Evolutionary conservation across 2,329 filamentous ascomycete genomes (phyloP).

Genomic region (Fusarium anguioides): DNA sequence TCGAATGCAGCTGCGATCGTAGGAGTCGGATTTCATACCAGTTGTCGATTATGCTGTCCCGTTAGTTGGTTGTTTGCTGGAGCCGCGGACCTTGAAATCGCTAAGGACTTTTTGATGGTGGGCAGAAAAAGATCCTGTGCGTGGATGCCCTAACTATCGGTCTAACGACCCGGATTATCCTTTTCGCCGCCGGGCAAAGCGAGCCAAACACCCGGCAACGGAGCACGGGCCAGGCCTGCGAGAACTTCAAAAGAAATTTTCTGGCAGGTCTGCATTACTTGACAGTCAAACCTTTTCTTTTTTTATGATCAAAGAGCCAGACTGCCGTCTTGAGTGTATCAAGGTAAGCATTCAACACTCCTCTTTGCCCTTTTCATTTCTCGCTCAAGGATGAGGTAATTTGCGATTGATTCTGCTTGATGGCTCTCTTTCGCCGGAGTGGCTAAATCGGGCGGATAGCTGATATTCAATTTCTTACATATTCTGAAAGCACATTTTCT

Average conservation of each 20-base stretch:
- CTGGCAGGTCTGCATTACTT: background rate
- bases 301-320: constrained; percentile 36
- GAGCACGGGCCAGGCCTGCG: constrained; percentile 36
- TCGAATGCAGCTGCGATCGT: constrained; percentile 43
- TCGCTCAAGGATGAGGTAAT: constrained; percentile 86
- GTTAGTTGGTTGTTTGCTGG: constrained; percentile 54
- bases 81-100: constrained; percentile 52
- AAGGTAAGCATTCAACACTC: constrained; percentile 46
- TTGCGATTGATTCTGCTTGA: constrained; percentile 94
- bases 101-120: constrained; percentile 57
- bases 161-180: constrained; percentile 43
- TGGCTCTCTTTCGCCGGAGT: constrained; percentile 91
- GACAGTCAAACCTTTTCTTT: constrained; percentile 10
- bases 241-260: constrained; percentile 47
- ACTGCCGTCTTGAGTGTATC: constrained; percentile 11
- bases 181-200: constrained; percentile 43
- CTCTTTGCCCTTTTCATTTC: constrained; percentile 5
- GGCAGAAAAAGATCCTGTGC: constrained; percentile 55
- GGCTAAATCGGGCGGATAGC: constrained; percentile 78
- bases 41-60: constrained; percentile 54
- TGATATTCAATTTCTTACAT: constrained; percentile 99
- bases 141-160: constrained; percentile 50
- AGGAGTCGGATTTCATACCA: constrained; percentile 52
- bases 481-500: constrained; percentile 75
- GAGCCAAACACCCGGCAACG: background rate